phyloP scores from a whole-genome alignment of 208 protist genomes.

The Leishmania amazonensis region DNA sequence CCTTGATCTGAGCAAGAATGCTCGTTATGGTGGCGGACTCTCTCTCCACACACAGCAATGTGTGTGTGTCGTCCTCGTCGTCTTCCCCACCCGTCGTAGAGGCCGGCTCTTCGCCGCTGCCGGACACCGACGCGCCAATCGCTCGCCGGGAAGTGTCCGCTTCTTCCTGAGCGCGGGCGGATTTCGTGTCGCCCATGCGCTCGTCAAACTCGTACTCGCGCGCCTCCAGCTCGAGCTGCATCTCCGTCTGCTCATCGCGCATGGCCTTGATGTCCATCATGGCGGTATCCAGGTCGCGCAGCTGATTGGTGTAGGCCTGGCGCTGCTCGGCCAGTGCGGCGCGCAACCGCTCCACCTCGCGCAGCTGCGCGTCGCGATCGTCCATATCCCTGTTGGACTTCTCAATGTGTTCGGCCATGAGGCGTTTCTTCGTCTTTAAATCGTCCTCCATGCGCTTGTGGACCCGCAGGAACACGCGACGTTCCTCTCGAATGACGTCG shows the following conservation, averaged over 20 bases:
- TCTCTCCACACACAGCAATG: conserved; percentile 45
- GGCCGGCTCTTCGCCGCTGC: conserved; percentile 15
- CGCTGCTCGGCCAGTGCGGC: conserved; percentile 79
- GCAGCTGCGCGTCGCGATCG: conserved; percentile 90
- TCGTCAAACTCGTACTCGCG: conserved; percentile 81
- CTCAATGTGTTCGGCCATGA: conserved; percentile 96
- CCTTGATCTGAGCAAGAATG: conserved; percentile 80
- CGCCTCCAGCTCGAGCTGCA: conserved; percentile 85
- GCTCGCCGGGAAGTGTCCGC: conserved; percentile 5
- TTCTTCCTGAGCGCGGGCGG: conserved; percentile 14
- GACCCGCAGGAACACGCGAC: conserved; percentile 96
- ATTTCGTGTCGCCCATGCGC: conserved; percentile 39
- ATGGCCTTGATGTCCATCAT: conserved; percentile 91
- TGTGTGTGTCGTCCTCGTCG: conserved; percentile 27
- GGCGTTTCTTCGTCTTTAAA: conserved; percentile 90
- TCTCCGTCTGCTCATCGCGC: conserved; percentile 82
- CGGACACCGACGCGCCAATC: conserved; percentile 9
- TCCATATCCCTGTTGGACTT: conserved; percentile 95
- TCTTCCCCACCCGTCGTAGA: conserved; percentile 43
- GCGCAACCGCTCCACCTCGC: conserved; percentile 84
- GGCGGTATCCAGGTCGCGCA: conserved; percentile 75
- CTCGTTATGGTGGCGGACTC: conserved; percentile 70
- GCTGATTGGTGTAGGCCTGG: conserved; percentile 72
- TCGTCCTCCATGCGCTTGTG: conserved; percentile 96
- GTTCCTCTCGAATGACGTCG: conserved; percentile 95